Conservation (phyloP, 371 early-diverging fungal genomes). For the Ordospora pajunii region DNA sequence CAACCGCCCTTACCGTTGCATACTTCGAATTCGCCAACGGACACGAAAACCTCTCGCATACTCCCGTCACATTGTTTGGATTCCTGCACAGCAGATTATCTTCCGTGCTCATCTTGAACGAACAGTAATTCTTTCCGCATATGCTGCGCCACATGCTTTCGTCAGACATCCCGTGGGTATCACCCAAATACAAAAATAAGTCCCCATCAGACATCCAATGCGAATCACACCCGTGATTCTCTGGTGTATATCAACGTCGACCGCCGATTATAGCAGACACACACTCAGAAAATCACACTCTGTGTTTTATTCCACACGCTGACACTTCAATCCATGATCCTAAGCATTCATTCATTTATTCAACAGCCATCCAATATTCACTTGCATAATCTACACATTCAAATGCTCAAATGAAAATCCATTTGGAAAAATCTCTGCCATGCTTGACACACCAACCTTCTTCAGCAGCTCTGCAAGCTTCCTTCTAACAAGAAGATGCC, state of each 20-base stretch:
- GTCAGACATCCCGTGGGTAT: slow-evolving; percentile 47
- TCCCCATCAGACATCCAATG: no score
- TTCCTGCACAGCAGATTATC: slow-evolving; percentile 81
- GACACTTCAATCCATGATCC: no score
- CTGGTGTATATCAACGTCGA: no score
- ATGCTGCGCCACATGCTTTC: slow-evolving; percentile 58
- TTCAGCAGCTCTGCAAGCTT: background rate
- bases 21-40: slow-evolving; percentile 93
- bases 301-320: no score
- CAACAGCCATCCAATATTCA: no score
- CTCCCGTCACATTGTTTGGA: slow-evolving; percentile 90
- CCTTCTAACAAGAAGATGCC: background rate
- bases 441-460: background rate
- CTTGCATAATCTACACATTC: background rate
- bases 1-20: slow-evolving; percentile 84
- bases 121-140: slow-evolving; percentile 47
- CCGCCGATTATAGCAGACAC: no score
- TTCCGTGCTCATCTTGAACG: slow-evolving; percentile 65
- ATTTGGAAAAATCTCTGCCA: slow-evolving; percentile 1
- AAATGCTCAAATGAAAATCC: slow-evolving; percentile 3
- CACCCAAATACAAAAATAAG: background rate
- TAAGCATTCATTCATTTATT: no score
- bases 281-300: no score
- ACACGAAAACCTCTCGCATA: slow-evolving; percentile 87
- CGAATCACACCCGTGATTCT: no score